A percentile compares a stretch with the other conserved stretches of the same genome.
These are phyloP conservation scores for Gracilaria domingensis DNA, from an alignment of 23 red algal genomes.

Conservation along the genomic window DNA sequence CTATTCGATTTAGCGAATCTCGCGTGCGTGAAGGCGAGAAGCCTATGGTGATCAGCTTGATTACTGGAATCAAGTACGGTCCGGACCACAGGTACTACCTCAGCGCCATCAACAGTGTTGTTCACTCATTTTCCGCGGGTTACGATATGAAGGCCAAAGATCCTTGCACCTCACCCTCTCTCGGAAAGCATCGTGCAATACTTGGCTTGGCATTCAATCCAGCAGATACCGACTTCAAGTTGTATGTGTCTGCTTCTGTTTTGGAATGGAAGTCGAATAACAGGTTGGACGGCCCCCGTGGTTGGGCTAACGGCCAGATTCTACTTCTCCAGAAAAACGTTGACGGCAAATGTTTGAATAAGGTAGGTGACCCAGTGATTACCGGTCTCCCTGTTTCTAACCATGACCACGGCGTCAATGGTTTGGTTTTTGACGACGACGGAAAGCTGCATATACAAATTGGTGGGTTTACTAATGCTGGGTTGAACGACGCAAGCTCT, in stretches of 20 bases:
- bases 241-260: slow-evolving; percentile 76
- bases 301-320: slow-evolving; percentile 74
- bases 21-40: slow-evolving; percentile 23
- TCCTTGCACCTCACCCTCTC: slow-evolving; percentile 35
- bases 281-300: slow-evolving; percentile 16
- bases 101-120: slow-evolving; percentile 54
- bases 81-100: slow-evolving; percentile 68
- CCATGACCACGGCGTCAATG: slow-evolving; percentile 81
- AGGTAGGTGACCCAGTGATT: slow-evolving; percentile 61
- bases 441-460: slow-evolving; percentile 73
- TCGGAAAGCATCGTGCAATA: slow-evolving; percentile 51
- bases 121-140: slow-evolving; percentile 64
- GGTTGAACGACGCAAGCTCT: slow-evolving; percentile 39
- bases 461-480: slow-evolving; percentile 75
- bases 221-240: slow-evolving; percentile 57
- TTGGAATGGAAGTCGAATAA: slow-evolving; percentile 68
- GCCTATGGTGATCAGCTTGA: slow-evolving; percentile 7
- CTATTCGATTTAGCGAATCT: slow-evolving; percentile 52
- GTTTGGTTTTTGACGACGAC: slow-evolving; percentile 71
- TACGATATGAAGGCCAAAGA: slow-evolving; percentile 60
- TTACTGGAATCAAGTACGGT: slow-evolving; percentile 75
- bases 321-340: slow-evolving; percentile 32
- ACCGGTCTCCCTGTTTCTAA: slow-evolving; percentile 70
- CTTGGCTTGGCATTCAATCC: slow-evolving; percentile 82
- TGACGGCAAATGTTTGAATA: slow-evolving; percentile 49